Conservation (phyloP, 2,329 filamentous ascomycete species). For the Reticulascus tulasneorum region DNA sequence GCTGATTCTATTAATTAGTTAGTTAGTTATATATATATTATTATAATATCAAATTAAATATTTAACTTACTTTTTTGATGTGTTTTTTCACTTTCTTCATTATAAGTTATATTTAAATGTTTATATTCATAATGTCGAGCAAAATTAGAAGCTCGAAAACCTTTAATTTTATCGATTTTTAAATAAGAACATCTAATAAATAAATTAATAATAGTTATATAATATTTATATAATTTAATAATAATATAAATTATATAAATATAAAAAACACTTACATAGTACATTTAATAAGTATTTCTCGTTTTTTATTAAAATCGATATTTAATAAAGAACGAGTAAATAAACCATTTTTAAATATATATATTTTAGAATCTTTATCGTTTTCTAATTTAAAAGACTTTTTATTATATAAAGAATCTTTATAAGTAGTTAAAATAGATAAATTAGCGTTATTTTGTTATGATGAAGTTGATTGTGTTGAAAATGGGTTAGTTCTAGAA, state of each 20-base stretch:
- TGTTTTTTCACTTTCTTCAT: neutral
- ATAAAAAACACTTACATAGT: neutral
- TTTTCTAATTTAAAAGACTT: neutral
- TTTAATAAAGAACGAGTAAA: neutral
- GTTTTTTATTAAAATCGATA: neutral
- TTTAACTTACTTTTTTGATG: neutral
- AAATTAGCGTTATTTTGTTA: too few relatives aligned
- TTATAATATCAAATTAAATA: neutral
- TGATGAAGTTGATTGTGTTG: too few relatives aligned
- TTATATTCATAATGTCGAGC: neutral
- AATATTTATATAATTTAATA: neutral
- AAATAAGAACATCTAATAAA: neutral
- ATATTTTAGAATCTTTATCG: too few relatives aligned
- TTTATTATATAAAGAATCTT: neutral
- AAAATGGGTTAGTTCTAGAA: neutral
- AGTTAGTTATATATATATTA: slow-evolving; percentile 3
- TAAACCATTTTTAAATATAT: neutral
- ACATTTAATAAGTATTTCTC: neutral
- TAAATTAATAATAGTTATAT: neutral
- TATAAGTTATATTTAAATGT: neutral
- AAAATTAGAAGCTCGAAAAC: neutral
- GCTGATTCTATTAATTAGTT: neutral
- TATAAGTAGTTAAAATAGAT: neutral
- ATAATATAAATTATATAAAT: neutral
- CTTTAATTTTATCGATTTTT: too few relatives aligned